Evolutionary conservation across 1,284 basidiomycete species (phyloP).

Genomic region (Cutaneotrichosporon dermatis): DNA sequence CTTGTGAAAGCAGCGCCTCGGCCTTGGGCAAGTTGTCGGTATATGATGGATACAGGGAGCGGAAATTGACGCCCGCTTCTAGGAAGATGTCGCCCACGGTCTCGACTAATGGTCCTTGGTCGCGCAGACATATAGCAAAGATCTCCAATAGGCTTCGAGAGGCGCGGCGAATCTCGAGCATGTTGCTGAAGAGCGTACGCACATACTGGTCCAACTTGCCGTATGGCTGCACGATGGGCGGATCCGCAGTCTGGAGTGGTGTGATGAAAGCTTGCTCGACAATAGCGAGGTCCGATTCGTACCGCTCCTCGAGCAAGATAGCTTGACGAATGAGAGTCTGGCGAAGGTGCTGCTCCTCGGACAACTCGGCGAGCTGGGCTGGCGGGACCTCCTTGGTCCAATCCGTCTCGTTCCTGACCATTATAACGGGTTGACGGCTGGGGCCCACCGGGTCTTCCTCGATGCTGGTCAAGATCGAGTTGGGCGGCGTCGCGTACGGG

Average conservation of each 20-base stretch:
- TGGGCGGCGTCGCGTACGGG: conserved; percentile 55
- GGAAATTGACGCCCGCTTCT: conserved; percentile 81
- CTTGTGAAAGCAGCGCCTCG: conserved; percentile 78
- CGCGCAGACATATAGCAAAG: conserved; percentile 80
- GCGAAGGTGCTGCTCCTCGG: conserved; percentile 72
- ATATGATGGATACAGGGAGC: conserved; percentile 77
- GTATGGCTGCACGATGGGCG: conserved; percentile 63
- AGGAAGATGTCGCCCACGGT: conserved; percentile 88
- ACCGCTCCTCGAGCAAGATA: conserved; percentile 84
- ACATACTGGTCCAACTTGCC: conserved; percentile 73
- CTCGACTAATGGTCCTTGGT: conserved; percentile 77
- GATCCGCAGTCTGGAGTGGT: conserved; percentile 64
- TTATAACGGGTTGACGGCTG: not conserved
- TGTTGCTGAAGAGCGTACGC: conserved; percentile 80
- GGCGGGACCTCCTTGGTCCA: conserved; percentile 71
- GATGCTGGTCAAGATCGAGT: conserved; percentile 27
- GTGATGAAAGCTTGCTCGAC: conserved; percentile 77
- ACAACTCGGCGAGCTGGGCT: conserved; percentile 63
- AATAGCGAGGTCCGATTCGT: conserved; percentile 79
- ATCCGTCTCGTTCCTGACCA: conserved; percentile 32
- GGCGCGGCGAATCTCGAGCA: conserved; percentile 73
- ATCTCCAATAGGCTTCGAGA: conserved; percentile 76
- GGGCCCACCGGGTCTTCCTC: conserved; percentile 7
- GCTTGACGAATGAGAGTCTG: conserved; percentile 90
- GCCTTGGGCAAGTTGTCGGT: conserved; percentile 79